Percentiles rank a stretch among this genome's conserved stretches.
Conservation (phyloP, 257 asterid genomes). For the Ilex aquifolium region DNA sequence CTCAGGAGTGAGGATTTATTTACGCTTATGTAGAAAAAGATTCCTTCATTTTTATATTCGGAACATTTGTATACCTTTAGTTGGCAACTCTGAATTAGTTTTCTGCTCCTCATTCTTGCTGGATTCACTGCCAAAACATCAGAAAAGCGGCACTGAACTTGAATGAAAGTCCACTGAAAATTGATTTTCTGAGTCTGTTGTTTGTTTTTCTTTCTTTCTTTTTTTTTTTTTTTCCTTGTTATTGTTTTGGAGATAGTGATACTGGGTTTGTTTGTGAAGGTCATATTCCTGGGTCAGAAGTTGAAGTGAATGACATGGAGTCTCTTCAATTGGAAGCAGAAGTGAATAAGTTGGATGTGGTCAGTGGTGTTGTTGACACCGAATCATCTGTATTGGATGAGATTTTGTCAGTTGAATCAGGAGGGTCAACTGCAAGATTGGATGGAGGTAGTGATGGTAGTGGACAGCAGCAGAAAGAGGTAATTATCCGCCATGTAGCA, state of each 20-base stretch:
- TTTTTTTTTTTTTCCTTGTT: neutral
- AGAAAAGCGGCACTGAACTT: too few relatives aligned
- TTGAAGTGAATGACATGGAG: conserved; percentile 30
- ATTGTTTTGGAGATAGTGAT: conserved; percentile 15
- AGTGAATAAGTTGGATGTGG: conserved; percentile 32
- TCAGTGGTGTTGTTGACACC: conserved; percentile 22
- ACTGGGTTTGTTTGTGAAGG: conserved; percentile 26
- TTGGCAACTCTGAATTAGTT: too few relatives aligned
- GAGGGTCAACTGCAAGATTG: conserved; percentile 22
- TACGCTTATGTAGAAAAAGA: too few relatives aligned
- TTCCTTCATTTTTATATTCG: too few relatives aligned
- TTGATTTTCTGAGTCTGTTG: neutral
- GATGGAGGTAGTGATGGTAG: conserved; percentile 40
- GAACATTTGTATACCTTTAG: too few relatives aligned
- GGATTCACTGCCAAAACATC: too few relatives aligned
- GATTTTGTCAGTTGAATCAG: conserved; percentile 60
- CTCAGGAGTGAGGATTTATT: too few relatives aligned
- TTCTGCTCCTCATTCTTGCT: too few relatives aligned
- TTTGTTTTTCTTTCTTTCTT: neutral
- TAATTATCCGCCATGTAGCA: conserved; percentile 19
- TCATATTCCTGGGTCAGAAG: conserved; percentile 26
- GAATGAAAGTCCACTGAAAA: too few relatives aligned
- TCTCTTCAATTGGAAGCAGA: conserved; percentile 36
- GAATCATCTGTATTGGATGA: conserved; percentile 68
- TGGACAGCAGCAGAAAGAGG: conserved; percentile 53